A percentile compares a stretch with the other conserved stretches of the same genome.
Evolutionary conservation across 1,139 yeast genomes (phyloP).

Genomic region (Yamadazyma trypodendri): DNA sequence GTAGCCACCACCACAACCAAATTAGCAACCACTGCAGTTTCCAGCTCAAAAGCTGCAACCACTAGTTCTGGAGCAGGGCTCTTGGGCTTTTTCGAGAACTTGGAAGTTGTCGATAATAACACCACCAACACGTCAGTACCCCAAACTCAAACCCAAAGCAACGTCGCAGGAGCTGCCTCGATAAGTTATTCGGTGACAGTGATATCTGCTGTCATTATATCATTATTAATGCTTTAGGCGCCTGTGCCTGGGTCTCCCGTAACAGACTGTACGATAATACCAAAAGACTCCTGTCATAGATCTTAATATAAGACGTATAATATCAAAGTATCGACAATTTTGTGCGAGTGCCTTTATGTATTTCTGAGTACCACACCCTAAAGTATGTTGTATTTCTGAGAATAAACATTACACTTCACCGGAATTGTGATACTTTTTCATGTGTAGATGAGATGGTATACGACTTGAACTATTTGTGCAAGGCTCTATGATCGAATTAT

Average conservation of each 20-base stretch:
- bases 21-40: conserved; percentile 4
- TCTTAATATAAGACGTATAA: background rate
- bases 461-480: no score
- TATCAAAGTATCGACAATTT: background rate
- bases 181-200: background rate
- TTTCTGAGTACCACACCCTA: no score
- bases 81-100: no score
- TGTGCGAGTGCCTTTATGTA: background rate
- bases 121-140: background rate
- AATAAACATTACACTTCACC: no score
- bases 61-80: conserved; percentile 5
- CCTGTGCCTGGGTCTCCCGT: conserved; percentile 9
- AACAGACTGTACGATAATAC: conserved; percentile 3
- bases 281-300: background rate
- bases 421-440: no score
- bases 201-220: background rate
- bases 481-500: no score
- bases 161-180: background rate
- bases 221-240: conserved; percentile 2
- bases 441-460: no score
- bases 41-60: conserved; percentile 8
- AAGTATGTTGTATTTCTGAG: no score
- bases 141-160: conserved; percentile 2
- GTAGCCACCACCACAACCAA: no score
- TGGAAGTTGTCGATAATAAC: conserved; percentile 10